phyloP scores from a whole-genome alignment of 345 rosid genomes.

The Gynandropsis gynandra region DNA sequence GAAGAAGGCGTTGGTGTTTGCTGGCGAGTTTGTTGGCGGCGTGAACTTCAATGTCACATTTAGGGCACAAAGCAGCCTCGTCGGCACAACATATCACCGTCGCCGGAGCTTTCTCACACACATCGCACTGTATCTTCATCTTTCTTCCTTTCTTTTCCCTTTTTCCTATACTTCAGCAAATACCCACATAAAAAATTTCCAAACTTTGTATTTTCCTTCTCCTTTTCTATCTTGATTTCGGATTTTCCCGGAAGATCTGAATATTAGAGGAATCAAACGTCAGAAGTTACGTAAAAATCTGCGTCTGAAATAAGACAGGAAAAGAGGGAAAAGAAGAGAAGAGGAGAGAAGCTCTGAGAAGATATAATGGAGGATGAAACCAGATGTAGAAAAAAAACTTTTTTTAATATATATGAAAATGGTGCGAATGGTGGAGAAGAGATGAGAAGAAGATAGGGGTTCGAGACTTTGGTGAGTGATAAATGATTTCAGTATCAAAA shows the following conservation, averaged over 20 bases:
- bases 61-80: constrained; percentile 86
- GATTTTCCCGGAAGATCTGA: too few relatives aligned
- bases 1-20: constrained; percentile 94
- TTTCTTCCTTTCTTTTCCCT: too few relatives aligned
- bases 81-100: constrained; percentile 97
- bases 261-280: too few relatives aligned
- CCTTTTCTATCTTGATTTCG: background rate
- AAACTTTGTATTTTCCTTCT: background rate
- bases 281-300: constrained; percentile 11
- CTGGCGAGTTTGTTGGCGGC: constrained; percentile 94
- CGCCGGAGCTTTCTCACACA: constrained; percentile 91
- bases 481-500: constrained; percentile 20
- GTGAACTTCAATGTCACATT: constrained; percentile 82
- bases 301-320: constrained; percentile 3
- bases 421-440: constrained; percentile 11
- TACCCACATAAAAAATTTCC: background rate
- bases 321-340: background rate
- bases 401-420: too few relatives aligned
- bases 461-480: constrained; percentile 6
- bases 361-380: background rate
- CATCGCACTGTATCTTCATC: constrained; percentile 99
- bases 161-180: background rate
- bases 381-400: too few relatives aligned
- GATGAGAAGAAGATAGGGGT: constrained; percentile 17
- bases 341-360: background rate